phyloP scores from a whole-genome alignment of 345 rosid species.

The Litchi chinensis region DNA sequence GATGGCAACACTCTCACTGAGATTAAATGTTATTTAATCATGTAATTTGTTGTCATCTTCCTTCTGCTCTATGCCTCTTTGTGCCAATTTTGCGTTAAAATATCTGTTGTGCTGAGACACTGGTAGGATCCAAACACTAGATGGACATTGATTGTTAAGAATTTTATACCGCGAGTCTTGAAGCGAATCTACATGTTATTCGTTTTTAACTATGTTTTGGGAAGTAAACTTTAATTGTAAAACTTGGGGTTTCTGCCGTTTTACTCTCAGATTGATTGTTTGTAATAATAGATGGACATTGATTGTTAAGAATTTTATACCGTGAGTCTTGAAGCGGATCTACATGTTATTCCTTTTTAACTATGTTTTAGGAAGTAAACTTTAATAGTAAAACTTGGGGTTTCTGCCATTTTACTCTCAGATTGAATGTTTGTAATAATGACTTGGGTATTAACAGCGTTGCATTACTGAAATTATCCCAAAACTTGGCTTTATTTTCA shows the following conservation, averaged over 20 bases:
- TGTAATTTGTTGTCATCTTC: not conserved
- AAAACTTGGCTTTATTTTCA: slow-evolving; percentile 27
- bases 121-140: too few relatives aligned
- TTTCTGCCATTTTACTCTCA: not conserved
- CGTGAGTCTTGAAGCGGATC: not conserved
- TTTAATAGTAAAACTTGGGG: not conserved
- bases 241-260: not conserved
- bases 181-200: too few relatives aligned
- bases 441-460: not conserved
- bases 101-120: not conserved
- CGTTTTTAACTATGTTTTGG: not conserved
- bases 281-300: not conserved
- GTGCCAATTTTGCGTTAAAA: not conserved
- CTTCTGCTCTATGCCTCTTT: too few relatives aligned
- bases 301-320: not conserved
- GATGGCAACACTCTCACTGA: not conserved
- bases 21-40: not conserved
- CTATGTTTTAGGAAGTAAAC: too few relatives aligned
- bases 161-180: not conserved
- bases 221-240: not conserved
- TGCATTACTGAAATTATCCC: not conserved
- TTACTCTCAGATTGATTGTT: not conserved
- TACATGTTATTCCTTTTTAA: not conserved
- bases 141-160: not conserved
- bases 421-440: not conserved